These are phyloP conservation scores for Colletotrichum cordylinicola DNA, from an alignment of 2,329 filamentous ascomycete species.

Conservation along the genomic window DNA sequence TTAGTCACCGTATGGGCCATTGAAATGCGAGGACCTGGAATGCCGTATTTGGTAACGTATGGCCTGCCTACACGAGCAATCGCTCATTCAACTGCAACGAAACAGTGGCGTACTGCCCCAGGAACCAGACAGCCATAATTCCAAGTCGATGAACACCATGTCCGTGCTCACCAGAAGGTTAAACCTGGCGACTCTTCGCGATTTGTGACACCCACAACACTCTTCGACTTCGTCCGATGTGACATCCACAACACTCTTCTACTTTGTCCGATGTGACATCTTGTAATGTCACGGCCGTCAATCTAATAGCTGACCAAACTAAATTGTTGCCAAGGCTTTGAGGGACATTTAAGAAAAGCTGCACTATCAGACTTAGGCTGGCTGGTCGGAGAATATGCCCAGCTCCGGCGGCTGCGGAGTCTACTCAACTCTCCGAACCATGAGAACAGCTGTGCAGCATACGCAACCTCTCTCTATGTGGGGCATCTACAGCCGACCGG, in stretches of 20 bases:
- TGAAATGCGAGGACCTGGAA: background rate
- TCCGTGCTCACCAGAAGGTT: background rate
- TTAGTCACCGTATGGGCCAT: background rate
- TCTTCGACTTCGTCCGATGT: background rate
- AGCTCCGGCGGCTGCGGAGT: background rate
- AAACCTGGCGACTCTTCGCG: background rate
- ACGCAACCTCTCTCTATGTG: background rate
- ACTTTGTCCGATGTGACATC: background rate
- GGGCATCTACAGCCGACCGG: background rate
- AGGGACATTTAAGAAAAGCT: rapidly evolving
- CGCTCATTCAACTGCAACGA: background rate
- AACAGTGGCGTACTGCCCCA: background rate
- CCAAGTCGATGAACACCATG: background rate
- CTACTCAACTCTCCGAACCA: background rate
- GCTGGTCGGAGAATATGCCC: rapidly evolving
- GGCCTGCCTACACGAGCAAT: background rate
- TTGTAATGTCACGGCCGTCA: background rate
- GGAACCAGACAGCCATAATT: background rate
- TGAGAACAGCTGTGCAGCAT: background rate
- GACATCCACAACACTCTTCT: rapidly evolving
- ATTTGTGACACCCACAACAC: rapidly evolving
- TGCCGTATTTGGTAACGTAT: background rate
- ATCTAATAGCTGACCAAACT: background rate
- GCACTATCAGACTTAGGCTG: rapidly evolving
- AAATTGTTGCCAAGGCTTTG: background rate